Evolutionary conservation across 2,329 filamentous ascomycete species (phyloP).

Genomic region (Dactylellina drechsleri): DNA sequence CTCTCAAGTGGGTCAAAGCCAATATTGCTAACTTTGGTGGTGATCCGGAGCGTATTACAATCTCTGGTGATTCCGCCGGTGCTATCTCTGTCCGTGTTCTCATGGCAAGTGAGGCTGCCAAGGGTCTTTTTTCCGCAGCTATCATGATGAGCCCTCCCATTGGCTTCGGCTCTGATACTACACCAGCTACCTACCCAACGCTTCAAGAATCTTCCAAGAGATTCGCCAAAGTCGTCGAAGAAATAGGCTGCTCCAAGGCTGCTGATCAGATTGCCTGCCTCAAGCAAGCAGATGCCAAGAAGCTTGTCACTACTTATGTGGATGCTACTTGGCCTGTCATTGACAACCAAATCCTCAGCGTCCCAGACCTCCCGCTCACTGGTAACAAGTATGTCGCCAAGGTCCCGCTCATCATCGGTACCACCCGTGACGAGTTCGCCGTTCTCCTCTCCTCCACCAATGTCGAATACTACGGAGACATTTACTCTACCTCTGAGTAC

Average conservation of each 20-base stretch:
- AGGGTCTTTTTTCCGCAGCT: slow-evolving; percentile 65
- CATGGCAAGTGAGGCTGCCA: slow-evolving; percentile 65
- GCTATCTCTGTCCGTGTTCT: slow-evolving; percentile 64
- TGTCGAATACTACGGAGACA: slow-evolving; percentile 48
- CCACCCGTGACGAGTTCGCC: slow-evolving; percentile 62
- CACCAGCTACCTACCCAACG: neutral
- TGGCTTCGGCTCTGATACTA: slow-evolving; percentile 6
- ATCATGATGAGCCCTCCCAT: slow-evolving; percentile 59
- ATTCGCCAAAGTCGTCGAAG: slow-evolving; percentile 13
- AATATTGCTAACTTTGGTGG: slow-evolving; percentile 82
- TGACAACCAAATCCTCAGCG: slow-evolving; percentile 59
- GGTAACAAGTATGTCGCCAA: slow-evolving; percentile 56
- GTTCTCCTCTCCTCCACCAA: slow-evolving; percentile 59
- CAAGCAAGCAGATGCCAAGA: slow-evolving; percentile 9
- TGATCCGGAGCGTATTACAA: slow-evolving; percentile 78
- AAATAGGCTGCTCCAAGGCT: slow-evolving; percentile 7
- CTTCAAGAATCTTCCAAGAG: slow-evolving; percentile 8
- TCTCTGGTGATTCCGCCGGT: slow-evolving; percentile 79
- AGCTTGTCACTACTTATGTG: neutral
- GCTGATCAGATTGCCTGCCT: slow-evolving; percentile 22
- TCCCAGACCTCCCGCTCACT: slow-evolving; percentile 58
- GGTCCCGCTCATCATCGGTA: slow-evolving; percentile 62
- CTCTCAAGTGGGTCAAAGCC: slow-evolving; percentile 69
- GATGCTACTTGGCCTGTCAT: slow-evolving; percentile 54
- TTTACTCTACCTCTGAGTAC: slow-evolving; percentile 56